Percentiles rank a stretch among this genome's conserved stretches.
phyloP scores from a whole-genome alignment of 371 early-diverging fungal genomes.

The Entomophthora muscae region DNA sequence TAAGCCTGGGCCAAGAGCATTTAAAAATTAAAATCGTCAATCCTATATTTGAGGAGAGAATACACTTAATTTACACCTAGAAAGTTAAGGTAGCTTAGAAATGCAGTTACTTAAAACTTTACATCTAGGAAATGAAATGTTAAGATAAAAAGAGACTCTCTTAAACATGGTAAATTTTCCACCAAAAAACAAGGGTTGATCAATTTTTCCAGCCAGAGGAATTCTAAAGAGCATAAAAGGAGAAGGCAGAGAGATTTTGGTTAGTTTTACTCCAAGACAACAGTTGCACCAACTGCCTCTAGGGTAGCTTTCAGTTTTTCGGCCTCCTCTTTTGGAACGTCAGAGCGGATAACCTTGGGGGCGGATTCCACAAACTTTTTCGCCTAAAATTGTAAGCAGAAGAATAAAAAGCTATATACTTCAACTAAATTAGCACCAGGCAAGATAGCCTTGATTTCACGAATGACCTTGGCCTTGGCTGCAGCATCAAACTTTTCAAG shows the following conservation, averaged over 20 bases:
- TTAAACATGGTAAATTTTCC: too few relatives aligned
- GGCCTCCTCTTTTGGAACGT: constrained; percentile 85
- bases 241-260: too few relatives aligned
- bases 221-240: constrained; percentile 1
- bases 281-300: constrained; percentile 85
- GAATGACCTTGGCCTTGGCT: constrained; percentile 91
- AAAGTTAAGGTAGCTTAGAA: too few relatives aligned
- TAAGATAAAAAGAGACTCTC: too few relatives aligned
- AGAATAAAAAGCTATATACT: constrained; percentile 15
- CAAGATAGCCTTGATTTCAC: constrained; percentile 86
- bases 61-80: too few relatives aligned
- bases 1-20: too few relatives aligned
- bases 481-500: constrained; percentile 90
- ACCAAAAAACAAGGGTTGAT: too few relatives aligned
- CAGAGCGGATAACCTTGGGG: constrained; percentile 88
- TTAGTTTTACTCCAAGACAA: constrained; percentile 81
- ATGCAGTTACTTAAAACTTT: too few relatives aligned
- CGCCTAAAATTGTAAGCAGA: constrained; percentile 29
- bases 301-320: constrained; percentile 91
- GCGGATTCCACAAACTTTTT: constrained; percentile 97
- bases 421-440: constrained; percentile 90
- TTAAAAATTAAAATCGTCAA: too few relatives aligned
- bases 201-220: too few relatives aligned
- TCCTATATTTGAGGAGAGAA: too few relatives aligned
- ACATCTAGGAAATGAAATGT: too few relatives aligned